Evolutionary conservation across 2,329 filamentous ascomycete species (phyloP), one percentile per base, ranked within the genome.

Genomic region (Ophiobolus disseminans): DNA sequence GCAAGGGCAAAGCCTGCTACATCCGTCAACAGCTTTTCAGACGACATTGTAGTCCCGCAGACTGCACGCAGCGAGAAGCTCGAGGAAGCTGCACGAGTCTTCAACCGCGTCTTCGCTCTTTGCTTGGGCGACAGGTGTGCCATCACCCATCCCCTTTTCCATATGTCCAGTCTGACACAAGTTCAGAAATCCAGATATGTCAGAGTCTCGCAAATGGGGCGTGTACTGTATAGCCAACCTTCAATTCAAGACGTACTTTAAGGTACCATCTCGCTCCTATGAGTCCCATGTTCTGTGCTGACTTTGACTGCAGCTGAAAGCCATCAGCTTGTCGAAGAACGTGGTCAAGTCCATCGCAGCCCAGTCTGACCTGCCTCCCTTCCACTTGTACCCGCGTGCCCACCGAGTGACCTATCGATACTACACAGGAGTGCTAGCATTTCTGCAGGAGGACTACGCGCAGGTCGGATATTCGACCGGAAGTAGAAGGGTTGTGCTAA

Each of bases 191-290:
- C 86, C 89, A 11, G 78, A 97, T 35, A 86, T 91, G 66, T 54
- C 47, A 19, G 89, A 96, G 64, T 97, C 93, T 7, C 86, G 94
- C 45, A 99, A 97, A 83, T 99, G 94, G 94, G 95, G 91, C 5
- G 89, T 96, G 38, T 99, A 99, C 77, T 92, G 91, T 72, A 87
- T 93, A 58, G 91, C 92, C 66, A 97, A 96, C 69, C 82, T 99
- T 6, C 80, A 97, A 11, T 99, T 99, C 84, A 97, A 97, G 76
- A 97, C 92, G 1, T 97, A 97, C 73, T 99, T 99, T 79, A 95
- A 90, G 75, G 81, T 80, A 72, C 11, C 4, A 25, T 4, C 11
- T 5, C 17, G 40, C 22, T 22, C 23, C 21, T 32, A 28, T 4
- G 10, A 6, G 21, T 28, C 32, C 20, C 23, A 23, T 2, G 11